Evolutionary conservation across 371 early-diverging fungal species (phyloP).

Genomic region (Funneliformis caledonium): DNA sequence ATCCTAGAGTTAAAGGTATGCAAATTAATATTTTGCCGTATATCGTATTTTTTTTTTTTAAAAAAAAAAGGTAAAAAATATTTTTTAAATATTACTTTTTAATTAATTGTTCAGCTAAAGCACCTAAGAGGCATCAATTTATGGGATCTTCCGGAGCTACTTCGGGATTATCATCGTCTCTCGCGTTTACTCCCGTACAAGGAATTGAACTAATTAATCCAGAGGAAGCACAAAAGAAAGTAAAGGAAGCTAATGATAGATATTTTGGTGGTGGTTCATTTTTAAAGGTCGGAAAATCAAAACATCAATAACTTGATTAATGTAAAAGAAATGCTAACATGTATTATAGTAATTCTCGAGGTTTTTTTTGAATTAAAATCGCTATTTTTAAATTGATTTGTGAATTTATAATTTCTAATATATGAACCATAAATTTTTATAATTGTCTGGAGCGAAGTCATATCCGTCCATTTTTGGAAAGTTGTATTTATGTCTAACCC

Average conservation of each 20-base stretch:
- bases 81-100: not conserved
- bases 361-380: too few relatives aligned
- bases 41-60: not conserved
- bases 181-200: constrained; percentile 96
- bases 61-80: not conserved
- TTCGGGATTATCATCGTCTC: constrained; percentile 88
- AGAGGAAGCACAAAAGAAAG: constrained; percentile 67
- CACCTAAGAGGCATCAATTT: constrained; percentile 63
- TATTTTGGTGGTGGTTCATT: constrained; percentile 82
- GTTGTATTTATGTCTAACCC: too few relatives aligned
- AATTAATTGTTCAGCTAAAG: constrained; percentile 52
- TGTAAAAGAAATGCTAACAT: too few relatives aligned
- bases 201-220: constrained; percentile 95
- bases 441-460: too few relatives aligned
- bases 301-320: constrained; percentile 30
- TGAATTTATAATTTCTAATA: too few relatives aligned
- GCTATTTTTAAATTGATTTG: too few relatives aligned
- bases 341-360: too few relatives aligned
- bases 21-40: not conserved
- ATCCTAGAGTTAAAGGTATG: constrained; percentile 70
- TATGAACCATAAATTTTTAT: too few relatives aligned
- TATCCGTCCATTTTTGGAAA: too few relatives aligned
- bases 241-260: constrained; percentile 72
- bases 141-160: constrained; percentile 54
- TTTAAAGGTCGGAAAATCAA: constrained; percentile 59